A percentile compares a stretch with the other conserved stretches of the same genome.
phyloP scores from a whole-genome alignment of 2,329 filamentous ascomycete genomes.

The Penicillium hordei region DNA sequence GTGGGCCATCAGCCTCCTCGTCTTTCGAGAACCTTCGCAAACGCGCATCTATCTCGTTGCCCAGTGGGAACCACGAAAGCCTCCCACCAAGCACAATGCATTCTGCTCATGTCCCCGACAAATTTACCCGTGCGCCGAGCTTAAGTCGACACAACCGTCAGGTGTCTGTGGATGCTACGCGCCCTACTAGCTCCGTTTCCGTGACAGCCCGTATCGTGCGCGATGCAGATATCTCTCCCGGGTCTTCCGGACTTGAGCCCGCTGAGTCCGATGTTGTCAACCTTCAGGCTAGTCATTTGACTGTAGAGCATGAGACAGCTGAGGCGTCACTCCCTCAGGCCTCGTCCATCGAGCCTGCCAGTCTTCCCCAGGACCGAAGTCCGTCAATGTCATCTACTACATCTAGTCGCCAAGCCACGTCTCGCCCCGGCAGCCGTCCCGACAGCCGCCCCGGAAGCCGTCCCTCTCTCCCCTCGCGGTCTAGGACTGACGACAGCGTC shows the following conservation, averaged over 20 bases:
- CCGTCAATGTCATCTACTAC: constrained; percentile 43
- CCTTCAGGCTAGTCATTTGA: constrained; percentile 57
- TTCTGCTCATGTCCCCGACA: constrained; percentile 27
- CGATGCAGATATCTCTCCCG: constrained; percentile 51
- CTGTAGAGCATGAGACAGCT: constrained; percentile 64
- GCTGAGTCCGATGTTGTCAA: constrained; percentile 41
- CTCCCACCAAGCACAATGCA: constrained; percentile 27
- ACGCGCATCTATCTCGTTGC: constrained; percentile 40
- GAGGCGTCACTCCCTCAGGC: constrained; percentile 23
- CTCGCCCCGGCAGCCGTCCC: constrained; percentile 43
- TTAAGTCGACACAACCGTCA: constrained; percentile 32
- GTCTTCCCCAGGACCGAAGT: constrained; percentile 35
- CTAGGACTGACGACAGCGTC: constrained; percentile 38
- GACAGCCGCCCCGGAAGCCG: constrained; percentile 45
- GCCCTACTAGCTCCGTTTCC: constrained; percentile 70
- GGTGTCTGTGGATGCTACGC: constrained; percentile 21
- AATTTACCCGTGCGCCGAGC: constrained; percentile 34
- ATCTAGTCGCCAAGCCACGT: constrained; percentile 34
- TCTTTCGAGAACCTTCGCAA: constrained; percentile 54
- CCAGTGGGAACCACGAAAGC: constrained; percentile 26
- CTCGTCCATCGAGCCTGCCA: constrained; percentile 20
- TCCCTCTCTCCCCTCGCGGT: constrained; percentile 40
- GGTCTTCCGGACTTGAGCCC: constrained; percentile 26
- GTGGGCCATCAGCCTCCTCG: constrained; percentile 60
- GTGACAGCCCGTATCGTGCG: constrained; percentile 83